Conservation (phyloP, 495 filamentous ascomycete genomes). For the Schizothecium vesticola region DNA sequence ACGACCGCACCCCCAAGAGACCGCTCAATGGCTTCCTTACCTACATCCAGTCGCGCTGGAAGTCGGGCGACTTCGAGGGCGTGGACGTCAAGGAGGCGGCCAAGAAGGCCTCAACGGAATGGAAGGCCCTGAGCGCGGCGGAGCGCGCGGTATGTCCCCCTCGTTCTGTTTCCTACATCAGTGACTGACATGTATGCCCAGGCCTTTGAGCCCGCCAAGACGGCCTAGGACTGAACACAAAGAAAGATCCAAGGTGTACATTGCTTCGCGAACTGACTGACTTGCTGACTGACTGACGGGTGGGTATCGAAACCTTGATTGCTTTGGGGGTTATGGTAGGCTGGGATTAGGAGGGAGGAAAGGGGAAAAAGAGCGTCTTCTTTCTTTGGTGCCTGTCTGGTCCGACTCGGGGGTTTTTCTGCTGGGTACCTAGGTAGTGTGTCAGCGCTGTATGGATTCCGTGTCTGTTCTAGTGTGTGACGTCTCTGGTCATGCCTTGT, state of each 20-base stretch:
- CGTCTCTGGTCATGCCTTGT: background rate
- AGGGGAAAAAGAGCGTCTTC: background rate
- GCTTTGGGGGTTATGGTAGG: background rate
- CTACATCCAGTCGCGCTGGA: conserved; percentile 45
- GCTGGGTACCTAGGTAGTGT: background rate
- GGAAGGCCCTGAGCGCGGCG: conserved; percentile 45
- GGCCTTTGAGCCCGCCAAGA: background rate
- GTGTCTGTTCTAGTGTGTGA: background rate
- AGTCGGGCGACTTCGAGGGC: conserved; percentile 44
- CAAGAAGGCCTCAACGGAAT: conserved; percentile 44
- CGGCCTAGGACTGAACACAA: background rate
- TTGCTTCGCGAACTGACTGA: background rate
- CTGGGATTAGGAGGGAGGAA: background rate
- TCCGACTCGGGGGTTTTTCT: background rate
- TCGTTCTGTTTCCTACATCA: background rate
- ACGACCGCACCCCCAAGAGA: conserved; percentile 55
- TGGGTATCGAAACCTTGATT: background rate
- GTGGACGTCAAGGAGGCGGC: conserved; percentile 25
- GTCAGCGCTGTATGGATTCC: background rate
- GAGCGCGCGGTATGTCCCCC: conserved; percentile 43
- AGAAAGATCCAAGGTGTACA: background rate
- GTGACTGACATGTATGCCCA: background rate
- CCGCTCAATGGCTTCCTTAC: conserved; percentile 33
- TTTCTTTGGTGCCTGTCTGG: background rate
- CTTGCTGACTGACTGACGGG: background rate